Percentiles rank a stretch among this genome's conserved stretches.
Evolutionary conservation across 2,329 filamentous ascomycete genomes (phyloP).

Genomic region (Ophiostoma australiae): DNA sequence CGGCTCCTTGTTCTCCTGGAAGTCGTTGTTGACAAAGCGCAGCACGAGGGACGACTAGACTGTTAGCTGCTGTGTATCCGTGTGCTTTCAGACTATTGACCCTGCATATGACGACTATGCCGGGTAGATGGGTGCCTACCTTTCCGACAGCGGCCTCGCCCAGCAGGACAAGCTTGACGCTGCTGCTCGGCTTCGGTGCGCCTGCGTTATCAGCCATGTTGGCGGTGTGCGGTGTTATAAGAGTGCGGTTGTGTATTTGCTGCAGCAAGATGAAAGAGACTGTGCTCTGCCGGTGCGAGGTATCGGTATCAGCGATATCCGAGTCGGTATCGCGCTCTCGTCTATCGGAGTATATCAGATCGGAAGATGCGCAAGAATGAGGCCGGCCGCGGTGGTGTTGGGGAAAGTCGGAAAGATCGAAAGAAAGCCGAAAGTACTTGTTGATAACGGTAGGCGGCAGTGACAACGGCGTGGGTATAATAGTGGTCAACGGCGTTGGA

Average conservation of each 20-base stretch:
- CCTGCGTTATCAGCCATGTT: constrained; percentile 65
- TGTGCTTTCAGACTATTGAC: background rate
- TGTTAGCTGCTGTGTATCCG: background rate
- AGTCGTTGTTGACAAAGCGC: constrained; percentile 99
- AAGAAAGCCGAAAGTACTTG: background rate
- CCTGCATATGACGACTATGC: too few species aligned
- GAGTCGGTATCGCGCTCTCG: background rate
- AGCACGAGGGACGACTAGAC: constrained; percentile 87
- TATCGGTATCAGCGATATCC: background rate
- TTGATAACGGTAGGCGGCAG: background rate
- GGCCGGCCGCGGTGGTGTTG: constrained; percentile 13
- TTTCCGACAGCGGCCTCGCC: constrained; percentile 98
- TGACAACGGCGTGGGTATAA: background rate
- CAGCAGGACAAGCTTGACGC: constrained; percentile 96
- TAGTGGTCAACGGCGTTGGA: background rate
- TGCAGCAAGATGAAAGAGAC: background rate
- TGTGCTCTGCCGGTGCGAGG: background rate
- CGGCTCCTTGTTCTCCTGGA: constrained; percentile 99
- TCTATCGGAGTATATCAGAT: background rate
- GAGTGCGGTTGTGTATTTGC: background rate
- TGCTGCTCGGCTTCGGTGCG: constrained; percentile 89
- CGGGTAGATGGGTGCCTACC: constrained; percentile 48
- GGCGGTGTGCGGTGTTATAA: background rate
- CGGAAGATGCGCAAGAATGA: constrained; percentile 8
- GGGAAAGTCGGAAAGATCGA: too few species aligned